Evolutionary conservation across 2,329 filamentous ascomycete species (phyloP).

Genomic region (Penicillium palitans): DNA sequence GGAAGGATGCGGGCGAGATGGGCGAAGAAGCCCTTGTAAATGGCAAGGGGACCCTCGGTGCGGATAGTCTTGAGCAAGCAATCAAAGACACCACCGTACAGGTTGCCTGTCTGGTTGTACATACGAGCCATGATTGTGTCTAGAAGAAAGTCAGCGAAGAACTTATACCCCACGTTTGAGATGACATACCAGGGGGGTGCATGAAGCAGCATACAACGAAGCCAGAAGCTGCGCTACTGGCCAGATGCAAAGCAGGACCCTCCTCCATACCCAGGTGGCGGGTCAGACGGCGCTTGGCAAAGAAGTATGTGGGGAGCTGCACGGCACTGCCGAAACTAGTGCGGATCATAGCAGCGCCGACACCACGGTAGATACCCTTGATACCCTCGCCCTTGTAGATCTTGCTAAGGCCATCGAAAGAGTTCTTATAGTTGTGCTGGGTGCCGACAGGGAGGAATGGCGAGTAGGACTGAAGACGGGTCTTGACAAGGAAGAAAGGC

Average conservation of each 20-base stretch:
- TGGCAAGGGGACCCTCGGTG: conserved; percentile 85
- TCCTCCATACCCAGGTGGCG: conserved; percentile 86
- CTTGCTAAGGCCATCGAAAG: conserved; percentile 75
- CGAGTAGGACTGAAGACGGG: conserved; percentile 88
- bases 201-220: conserved; percentile 98
- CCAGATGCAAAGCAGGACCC: conserved; percentile 81
- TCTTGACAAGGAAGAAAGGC: conserved; percentile 98
- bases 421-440: conserved; percentile 90
- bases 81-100: conserved; percentile 93
- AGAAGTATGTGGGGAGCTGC: conserved; percentile 96
- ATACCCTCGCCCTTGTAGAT: conserved; percentile 79
- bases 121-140: conserved; percentile 98
- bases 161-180: background rate
- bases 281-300: conserved; percentile 83
- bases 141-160: conserved; percentile 26
- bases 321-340: conserved; percentile 96
- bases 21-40: conserved; percentile 97
- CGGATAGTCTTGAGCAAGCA: conserved; percentile 87
- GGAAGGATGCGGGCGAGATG: conserved; percentile 92
- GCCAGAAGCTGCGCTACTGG: conserved; percentile 84
- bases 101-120: conserved; percentile 97
- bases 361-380: conserved; percentile 81
- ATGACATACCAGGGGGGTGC: conserved; percentile 79
- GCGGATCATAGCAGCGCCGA: conserved; percentile 89
- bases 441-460: conserved; percentile 92